These are phyloP conservation scores for Lolium multiflorum DNA, from an alignment of 176 grass and related monocot species.

Conservation along the genomic window DNA sequence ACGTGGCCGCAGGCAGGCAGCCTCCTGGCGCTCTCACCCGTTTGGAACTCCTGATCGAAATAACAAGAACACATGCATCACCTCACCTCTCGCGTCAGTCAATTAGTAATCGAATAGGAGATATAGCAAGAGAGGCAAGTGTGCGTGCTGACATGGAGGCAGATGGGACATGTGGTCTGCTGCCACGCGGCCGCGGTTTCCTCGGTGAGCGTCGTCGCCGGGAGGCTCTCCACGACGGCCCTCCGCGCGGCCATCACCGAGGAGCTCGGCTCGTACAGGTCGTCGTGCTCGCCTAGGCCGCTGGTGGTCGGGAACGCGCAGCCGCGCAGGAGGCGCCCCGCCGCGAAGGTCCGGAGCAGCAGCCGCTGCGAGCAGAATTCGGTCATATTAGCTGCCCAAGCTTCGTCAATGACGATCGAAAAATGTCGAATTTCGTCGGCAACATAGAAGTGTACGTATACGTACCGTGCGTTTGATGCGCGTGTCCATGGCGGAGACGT, in stretches of 20 bases:
- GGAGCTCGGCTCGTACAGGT: constrained; percentile 56
- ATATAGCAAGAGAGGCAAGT: neutral
- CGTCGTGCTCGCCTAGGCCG: neutral
- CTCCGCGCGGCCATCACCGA: neutral
- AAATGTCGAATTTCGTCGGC: too few species aligned
- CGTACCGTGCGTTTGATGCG: constrained; percentile 44
- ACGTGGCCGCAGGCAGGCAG: neutral
- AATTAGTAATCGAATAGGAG: neutral
- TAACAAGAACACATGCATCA: neutral
- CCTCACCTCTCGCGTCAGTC: neutral
- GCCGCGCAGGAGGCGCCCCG: constrained; percentile 29
- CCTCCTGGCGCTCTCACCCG: neutral
- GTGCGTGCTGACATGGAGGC: constrained; percentile 32
- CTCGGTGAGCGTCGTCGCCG: constrained; percentile 38
- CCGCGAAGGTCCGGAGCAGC: constrained; percentile 62
- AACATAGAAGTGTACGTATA: too few species aligned
- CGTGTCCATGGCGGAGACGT: neutral
- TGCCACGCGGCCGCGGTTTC: neutral
- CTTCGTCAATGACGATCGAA: too few species aligned
- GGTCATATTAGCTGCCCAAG: too few species aligned
- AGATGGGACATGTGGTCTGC: constrained; percentile 56
- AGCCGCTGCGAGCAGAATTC: too few species aligned
- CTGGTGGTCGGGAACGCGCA: constrained; percentile 50
- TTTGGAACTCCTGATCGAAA: neutral
- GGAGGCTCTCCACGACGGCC: constrained; percentile 57